Base-by-base conservation (phyloP, 2,329 filamentous ascomycete genomes). In the Pyricularia grisea region DNA sequence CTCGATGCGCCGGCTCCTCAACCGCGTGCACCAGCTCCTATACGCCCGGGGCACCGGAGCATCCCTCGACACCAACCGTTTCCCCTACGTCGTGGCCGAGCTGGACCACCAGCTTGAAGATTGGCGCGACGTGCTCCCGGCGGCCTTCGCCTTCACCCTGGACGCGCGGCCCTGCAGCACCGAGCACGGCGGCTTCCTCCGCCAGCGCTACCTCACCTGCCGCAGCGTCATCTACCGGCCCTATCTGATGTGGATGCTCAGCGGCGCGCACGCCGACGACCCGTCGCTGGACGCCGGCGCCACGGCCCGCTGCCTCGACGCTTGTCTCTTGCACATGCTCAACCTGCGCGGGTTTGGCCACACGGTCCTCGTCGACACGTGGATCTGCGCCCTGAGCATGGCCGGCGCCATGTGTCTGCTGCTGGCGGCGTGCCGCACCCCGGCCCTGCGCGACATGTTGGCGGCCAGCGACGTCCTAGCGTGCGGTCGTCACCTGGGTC, bases 371-470 rank as follows among this genome's bases (percentile, higher is more conserved):
- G 79, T 85, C 1, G 84, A 86, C 71, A 84, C 83, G 0, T 86
- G 84, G 84, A 85, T 85, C 27, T 86, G 84, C 65, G 83, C 83
- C 0, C 72, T 86, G 0, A 83, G 82, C 0, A 84, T 84, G 82
- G 81, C 82, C 0, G 80, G 80, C 0, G 81, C 81, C 3, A 84
- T 84, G 82, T 78, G 84, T 3, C 79, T 84, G 0, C 75, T 83
- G 0, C 76, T 84, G 0, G 82, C 82, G 0, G 82, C 82, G 0
- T 81, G 79, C 9, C 77, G 79, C 4, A 76, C 82, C 0, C 77
- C 77, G 0, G 72, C 75, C 0, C 71, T 84, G 0, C 76, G 78
- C 20, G 73, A 74, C 9, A 75, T 82, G 12, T 78, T 84, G 58
- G 20, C 28, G 3, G 76, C 77, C 0, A 74, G 76, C 0, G 77